These are phyloP conservation scores for Amoeboaphelidium occidentale DNA, from an alignment of 371 early-diverging fungal species.

Conservation along the genomic window DNA sequence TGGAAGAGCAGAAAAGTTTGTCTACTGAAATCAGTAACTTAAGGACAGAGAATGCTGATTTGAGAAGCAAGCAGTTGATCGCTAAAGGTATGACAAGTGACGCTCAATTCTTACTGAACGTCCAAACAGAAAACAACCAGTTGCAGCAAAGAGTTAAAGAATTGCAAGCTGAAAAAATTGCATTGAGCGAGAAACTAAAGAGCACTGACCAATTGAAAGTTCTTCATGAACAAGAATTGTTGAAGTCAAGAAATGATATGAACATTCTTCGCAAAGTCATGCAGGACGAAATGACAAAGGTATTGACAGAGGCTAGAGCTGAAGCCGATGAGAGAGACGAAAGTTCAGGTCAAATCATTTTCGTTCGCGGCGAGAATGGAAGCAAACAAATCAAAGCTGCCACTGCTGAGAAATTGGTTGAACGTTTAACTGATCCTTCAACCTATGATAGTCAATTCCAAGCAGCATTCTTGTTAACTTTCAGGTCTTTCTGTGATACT, in stretches of 20 bases:
- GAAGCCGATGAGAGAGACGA: constrained; percentile 20
- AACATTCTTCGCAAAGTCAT: constrained; percentile 11
- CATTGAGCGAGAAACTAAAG: constrained; percentile 10
- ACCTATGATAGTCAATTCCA: constrained; percentile 19
- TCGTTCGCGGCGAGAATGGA: constrained; percentile 15
- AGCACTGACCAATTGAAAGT: constrained; percentile 14
- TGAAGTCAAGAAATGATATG: constrained; percentile 15
- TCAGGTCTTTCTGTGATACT: constrained; percentile 13
- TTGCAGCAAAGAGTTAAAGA: constrained; percentile 8
- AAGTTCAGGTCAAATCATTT: constrained; percentile 13
- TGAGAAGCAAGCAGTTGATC: background rate
- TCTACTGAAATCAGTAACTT: constrained; percentile 4
- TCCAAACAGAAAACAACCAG: constrained; percentile 5
- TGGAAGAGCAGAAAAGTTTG: constrained; percentile 11
- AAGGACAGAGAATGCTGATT: background rate
- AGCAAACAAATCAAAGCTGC: constrained; percentile 17
- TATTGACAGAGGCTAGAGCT: constrained; percentile 10
- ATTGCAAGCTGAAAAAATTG: constrained; percentile 9
- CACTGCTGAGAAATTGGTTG: constrained; percentile 19
- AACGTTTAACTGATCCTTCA: constrained; percentile 19
- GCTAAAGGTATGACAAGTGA: background rate
- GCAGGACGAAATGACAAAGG: constrained; percentile 15
- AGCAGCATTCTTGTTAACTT: constrained; percentile 20
- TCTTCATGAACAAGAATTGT: constrained; percentile 15
- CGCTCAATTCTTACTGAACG: background rate